Evolutionary conservation across 495 filamentous ascomycete genomes (phyloP).

Genomic region (Pseudomonodictys pantanalensis): DNA sequence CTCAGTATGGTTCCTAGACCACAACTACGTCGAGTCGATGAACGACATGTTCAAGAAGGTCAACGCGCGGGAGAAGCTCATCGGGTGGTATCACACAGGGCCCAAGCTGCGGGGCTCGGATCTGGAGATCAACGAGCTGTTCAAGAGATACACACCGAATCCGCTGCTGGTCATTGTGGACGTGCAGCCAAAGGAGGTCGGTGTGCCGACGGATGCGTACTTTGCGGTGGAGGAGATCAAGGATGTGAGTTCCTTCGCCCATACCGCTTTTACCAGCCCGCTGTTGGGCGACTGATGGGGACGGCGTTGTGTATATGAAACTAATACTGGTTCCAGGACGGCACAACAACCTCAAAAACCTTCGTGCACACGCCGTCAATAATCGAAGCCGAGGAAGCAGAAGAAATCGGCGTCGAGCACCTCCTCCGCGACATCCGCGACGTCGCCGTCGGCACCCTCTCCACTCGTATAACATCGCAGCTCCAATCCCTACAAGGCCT

Average conservation of each 20-base stretch:
- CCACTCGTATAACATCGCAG: constrained; percentile 95
- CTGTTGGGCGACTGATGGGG: not conserved
- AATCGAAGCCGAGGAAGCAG: constrained; percentile 97
- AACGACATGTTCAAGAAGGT: constrained; percentile 99
- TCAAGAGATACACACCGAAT: constrained; percentile 98
- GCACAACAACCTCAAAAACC: constrained; percentile 92
- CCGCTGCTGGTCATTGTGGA: constrained; percentile 96
- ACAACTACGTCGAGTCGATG: constrained; percentile 99
- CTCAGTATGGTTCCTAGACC: constrained; percentile 97
- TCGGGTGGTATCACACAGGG: constrained; percentile 99
- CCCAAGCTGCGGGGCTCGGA: constrained; percentile 96
- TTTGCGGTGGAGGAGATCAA: constrained; percentile 99
- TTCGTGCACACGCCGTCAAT: constrained; percentile 99
- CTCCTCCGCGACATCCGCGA: constrained; percentile 96
- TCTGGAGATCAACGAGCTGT: constrained; percentile 98
- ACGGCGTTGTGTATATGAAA: not conserved
- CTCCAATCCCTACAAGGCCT: constrained; percentile 95
- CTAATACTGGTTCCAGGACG: constrained; percentile 61
- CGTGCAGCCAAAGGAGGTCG: constrained; percentile 96
- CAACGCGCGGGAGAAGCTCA: constrained; percentile 97
- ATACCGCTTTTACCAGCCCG: not conserved
- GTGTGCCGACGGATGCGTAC: constrained; percentile 97
- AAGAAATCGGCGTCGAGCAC: constrained; percentile 98
- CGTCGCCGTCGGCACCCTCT: constrained; percentile 96
- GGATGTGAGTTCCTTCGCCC: constrained; percentile 66